Conservation (phyloP, 164 flowering plant species). For the Piper longum region DNA sequence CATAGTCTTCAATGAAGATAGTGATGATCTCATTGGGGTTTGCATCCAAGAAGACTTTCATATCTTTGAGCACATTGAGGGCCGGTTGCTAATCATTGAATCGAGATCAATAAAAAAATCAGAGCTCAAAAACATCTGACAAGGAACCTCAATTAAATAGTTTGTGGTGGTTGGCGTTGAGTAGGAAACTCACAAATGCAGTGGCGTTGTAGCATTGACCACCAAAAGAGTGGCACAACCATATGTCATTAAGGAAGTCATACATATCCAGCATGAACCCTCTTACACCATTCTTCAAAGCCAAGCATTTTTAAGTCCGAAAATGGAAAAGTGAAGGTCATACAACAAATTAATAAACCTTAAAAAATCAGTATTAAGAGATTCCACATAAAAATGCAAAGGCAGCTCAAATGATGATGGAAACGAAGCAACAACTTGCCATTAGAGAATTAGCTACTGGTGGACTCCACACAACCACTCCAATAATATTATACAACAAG, state of each 20-base stretch:
- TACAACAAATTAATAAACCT: too few species aligned
- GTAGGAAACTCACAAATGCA: slow-evolving; percentile 56
- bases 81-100: slow-evolving; percentile 59
- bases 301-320: neutral
- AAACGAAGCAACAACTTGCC: neutral
- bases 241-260: slow-evolving; percentile 67
- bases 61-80: slow-evolving; percentile 44
- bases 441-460: neutral
- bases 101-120: slow-evolving; percentile 1
- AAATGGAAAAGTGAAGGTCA: too few species aligned
- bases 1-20: slow-evolving; percentile 74
- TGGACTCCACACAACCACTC: neutral
- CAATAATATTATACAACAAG: neutral
- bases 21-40: slow-evolving; percentile 64
- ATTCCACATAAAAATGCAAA: neutral
- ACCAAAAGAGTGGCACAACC: slow-evolving; percentile 82
- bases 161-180: neutral
- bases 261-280: slow-evolving; percentile 86
- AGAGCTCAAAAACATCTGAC: neutral
- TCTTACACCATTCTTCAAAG: slow-evolving; percentile 82
- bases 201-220: slow-evolving; percentile 67
- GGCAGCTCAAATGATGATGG: neutral
- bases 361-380: too few species aligned
- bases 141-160: slow-evolving; percentile 1
- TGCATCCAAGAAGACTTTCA: slow-evolving; percentile 44